Conservation (phyloP, 768 basidiomycete species). For the Lyophyllum atratum region DNA sequence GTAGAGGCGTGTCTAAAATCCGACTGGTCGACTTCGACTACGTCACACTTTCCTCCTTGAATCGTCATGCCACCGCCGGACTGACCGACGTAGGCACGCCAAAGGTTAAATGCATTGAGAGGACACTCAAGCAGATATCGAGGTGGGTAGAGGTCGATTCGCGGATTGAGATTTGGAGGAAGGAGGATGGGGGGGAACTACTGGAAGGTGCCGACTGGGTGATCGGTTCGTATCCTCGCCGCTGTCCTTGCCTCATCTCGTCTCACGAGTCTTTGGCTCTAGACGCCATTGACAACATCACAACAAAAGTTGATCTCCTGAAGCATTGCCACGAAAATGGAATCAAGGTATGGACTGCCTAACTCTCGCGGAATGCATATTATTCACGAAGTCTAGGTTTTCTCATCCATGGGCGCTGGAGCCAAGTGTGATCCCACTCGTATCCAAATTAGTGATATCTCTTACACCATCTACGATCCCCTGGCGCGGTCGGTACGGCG, state of each 20-base stretch:
- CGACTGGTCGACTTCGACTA: constrained; percentile 95
- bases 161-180: constrained; percentile 82
- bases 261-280: constrained; percentile 10
- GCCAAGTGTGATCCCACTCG: constrained; percentile 95
- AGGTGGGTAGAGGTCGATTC: constrained; percentile 89
- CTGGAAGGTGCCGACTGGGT: constrained; percentile 94
- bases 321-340: constrained; percentile 80
- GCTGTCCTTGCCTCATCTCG: background rate
- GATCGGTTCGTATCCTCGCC: constrained; percentile 52
- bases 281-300: constrained; percentile 98
- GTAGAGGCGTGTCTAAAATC: constrained; percentile 73
- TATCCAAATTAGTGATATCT: constrained; percentile 94
- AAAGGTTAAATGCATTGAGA: constrained; percentile 81
- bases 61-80: constrained; percentile 89
- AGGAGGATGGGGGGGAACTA: constrained; percentile 72
- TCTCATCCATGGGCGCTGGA: constrained; percentile 96
- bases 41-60: constrained; percentile 92
- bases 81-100: constrained; percentile 92
- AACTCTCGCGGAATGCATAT: background rate
- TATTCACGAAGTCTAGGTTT: constrained; percentile 59
- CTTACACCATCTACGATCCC: constrained; percentile 90
- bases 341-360: constrained; percentile 62
- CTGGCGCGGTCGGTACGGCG: constrained; percentile 89
- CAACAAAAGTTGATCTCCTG: constrained; percentile 93
- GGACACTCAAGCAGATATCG: constrained; percentile 67